Evolutionary conservation across 345 rosid species (phyloP).

Genomic region (Populus pruinosa): DNA sequence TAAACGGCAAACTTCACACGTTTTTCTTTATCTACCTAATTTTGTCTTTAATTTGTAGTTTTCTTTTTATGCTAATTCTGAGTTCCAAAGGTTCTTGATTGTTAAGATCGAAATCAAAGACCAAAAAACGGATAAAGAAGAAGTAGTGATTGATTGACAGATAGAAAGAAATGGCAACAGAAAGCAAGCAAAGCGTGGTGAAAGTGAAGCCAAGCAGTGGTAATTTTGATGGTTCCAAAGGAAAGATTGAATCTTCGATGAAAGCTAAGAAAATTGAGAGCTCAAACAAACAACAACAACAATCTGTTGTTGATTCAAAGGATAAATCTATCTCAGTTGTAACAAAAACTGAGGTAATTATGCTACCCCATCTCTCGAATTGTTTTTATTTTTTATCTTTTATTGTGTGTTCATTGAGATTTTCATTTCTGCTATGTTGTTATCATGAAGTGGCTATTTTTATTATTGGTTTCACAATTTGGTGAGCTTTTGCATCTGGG

Average conservation of each 20-base stretch:
- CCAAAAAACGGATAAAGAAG: background rate
- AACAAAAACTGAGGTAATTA: constrained; percentile 52
- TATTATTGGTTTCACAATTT: background rate
- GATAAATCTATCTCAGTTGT: constrained; percentile 41
- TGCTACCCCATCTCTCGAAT: constrained; percentile 1
- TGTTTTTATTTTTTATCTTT: background rate
- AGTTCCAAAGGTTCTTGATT: constrained; percentile 3
- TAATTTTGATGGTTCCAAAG: constrained; percentile 45
- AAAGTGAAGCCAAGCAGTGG: constrained; percentile 37
- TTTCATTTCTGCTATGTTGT: background rate
- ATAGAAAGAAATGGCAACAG: constrained; percentile 41
- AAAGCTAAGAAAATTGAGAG: constrained; percentile 50
- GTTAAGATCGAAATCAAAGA: background rate
- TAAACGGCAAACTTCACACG: constrained; percentile 2
- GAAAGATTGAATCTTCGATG: constrained; percentile 31
- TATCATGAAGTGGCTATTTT: background rate
- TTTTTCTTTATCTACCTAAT: constrained; percentile 3
- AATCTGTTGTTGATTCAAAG: constrained; percentile 32
- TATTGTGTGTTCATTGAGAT: background rate
- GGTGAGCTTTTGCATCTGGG: background rate
- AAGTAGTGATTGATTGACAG: constrained; percentile 1
- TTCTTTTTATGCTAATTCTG: background rate
- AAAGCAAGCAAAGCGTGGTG: constrained; percentile 38
- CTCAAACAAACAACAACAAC: constrained; percentile 39
- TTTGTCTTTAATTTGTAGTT: background rate